A percentile compares a stretch with the other conserved stretches of the same genome.
These are phyloP conservation scores for Xylariomycetidae sp. DNA, from an alignment of 2,329 filamentous ascomycete species.

Conservation along the genomic window DNA sequence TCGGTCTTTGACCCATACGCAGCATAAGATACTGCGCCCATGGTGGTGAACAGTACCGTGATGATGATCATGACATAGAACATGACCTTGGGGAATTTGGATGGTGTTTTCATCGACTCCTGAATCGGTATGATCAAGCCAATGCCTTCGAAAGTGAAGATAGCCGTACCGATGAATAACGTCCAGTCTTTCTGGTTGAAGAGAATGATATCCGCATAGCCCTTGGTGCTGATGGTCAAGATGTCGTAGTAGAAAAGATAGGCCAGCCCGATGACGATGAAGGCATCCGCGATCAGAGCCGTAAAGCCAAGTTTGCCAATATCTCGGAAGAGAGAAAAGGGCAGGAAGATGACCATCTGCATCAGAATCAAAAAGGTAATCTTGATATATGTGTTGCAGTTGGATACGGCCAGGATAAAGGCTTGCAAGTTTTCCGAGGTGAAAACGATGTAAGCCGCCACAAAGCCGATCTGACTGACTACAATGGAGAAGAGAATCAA, in stretches of 20 bases:
- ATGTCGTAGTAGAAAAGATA: slow-evolving; percentile 97
- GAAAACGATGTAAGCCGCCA: slow-evolving; percentile 93
- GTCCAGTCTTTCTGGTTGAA: slow-evolving; percentile 95
- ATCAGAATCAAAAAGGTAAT: slow-evolving; percentile 88
- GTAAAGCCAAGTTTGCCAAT: slow-evolving; percentile 97
- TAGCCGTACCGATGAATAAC: slow-evolving; percentile 95
- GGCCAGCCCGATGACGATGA: slow-evolving; percentile 85
- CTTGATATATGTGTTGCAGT: slow-evolving; percentile 79
- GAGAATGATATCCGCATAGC: slow-evolving; percentile 76
- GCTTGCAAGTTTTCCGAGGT: slow-evolving; percentile 93
- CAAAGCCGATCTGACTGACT: slow-evolving; percentile 90
- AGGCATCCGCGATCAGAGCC: slow-evolving; percentile 85
- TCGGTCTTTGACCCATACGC: slow-evolving; percentile 93
- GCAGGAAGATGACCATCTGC: slow-evolving; percentile 92
- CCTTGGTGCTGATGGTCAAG: slow-evolving; percentile 68
- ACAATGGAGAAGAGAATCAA: slow-evolving; percentile 90
- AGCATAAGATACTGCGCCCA: slow-evolving; percentile 90
- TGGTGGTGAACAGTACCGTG: slow-evolving; percentile 80
- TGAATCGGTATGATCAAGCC: slow-evolving; percentile 97
- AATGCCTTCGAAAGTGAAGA: slow-evolving; percentile 98
- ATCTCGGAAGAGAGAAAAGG: slow-evolving; percentile 87
- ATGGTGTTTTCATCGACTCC: slow-evolving; percentile 87
- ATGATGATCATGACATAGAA: slow-evolving; percentile 92
- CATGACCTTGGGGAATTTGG: slow-evolving; percentile 86
- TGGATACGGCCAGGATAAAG: slow-evolving; percentile 83